Percentiles rank a stretch among this genome's conserved stretches.
Conservation (phyloP, 2,329 filamentous ascomycete species). For the Endoconidiophora laricicola region DNA sequence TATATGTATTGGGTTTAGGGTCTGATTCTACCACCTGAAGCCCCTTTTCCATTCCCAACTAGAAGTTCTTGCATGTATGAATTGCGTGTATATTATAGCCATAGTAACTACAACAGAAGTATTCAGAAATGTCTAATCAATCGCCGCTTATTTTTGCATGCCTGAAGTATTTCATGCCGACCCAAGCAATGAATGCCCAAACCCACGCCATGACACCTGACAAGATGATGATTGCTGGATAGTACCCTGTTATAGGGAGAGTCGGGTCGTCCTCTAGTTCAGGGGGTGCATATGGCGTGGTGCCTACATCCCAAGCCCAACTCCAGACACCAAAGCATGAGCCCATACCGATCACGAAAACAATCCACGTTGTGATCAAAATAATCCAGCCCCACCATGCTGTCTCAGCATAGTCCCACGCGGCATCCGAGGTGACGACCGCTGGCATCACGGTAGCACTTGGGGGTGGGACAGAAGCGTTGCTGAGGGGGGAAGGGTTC, state of each 20-base stretch:
- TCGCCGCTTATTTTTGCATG: slow-evolving; percentile 76
- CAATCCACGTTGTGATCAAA: slow-evolving; percentile 76
- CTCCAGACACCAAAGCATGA: slow-evolving; percentile 90
- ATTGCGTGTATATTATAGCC: no score
- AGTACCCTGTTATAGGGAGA: slow-evolving; percentile 89
- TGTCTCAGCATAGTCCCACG: slow-evolving; percentile 87
- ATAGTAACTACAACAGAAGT: neutral
- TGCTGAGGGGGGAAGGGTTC: slow-evolving; percentile 5
- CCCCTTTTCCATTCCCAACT: neutral
- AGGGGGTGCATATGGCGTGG: slow-evolving; percentile 86
- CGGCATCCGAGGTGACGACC: slow-evolving; percentile 28
- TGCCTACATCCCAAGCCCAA: slow-evolving; percentile 98
- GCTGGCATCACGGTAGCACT: slow-evolving; percentile 18
- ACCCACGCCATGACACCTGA: slow-evolving; percentile 97
- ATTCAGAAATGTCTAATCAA: slow-evolving; percentile 20
- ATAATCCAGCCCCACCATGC: slow-evolving; percentile 98
- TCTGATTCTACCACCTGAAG: neutral
- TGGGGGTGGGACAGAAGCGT: slow-evolving; percentile 6
- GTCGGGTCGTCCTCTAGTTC: slow-evolving; percentile 92
- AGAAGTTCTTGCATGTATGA: neutral
- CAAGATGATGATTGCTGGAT: slow-evolving; percentile 76
- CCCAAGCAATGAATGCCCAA: slow-evolving; percentile 94
- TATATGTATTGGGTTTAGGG: neutral
- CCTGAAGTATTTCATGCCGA: slow-evolving; percentile 98
- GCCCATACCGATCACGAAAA: slow-evolving; percentile 93